A percentile compares a stretch with the other conserved stretches of the same genome.
Conservation (phyloP, 2,329 filamentous ascomycete genomes). For the Penicillium sp. region DNA sequence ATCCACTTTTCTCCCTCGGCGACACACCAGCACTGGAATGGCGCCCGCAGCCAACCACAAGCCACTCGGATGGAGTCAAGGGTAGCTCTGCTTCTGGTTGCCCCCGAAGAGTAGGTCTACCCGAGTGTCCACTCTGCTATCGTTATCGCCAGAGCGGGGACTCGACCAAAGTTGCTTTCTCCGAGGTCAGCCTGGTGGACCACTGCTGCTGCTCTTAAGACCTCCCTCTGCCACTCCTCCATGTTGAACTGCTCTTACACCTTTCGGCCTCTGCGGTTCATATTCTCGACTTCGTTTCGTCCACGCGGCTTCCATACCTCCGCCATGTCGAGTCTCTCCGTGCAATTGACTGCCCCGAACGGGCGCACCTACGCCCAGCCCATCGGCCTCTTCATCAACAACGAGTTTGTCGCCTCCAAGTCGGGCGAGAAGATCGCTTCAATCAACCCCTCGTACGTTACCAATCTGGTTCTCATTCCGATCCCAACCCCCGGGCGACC, state of each 20-base stretch:
- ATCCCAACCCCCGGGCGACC: background rate
- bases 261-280: slow-evolving; percentile 13
- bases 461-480: background rate
- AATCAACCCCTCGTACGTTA: slow-evolving; percentile 66
- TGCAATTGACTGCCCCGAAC: slow-evolving; percentile 74
- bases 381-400: slow-evolving; percentile 81
- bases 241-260: slow-evolving; percentile 16
- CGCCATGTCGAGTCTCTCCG: slow-evolving; percentile 43
- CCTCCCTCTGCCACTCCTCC: background rate
- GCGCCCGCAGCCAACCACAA: slow-evolving; percentile 16
- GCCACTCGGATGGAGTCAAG: background rate
- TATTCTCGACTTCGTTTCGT: slow-evolving; percentile 14
- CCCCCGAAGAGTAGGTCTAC: slow-evolving; percentile 39
- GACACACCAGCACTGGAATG: too few relatives aligned
- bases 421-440: slow-evolving; percentile 67
- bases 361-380: slow-evolving; percentile 73
- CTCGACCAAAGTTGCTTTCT: background rate
- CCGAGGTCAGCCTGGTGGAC: background rate
- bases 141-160: slow-evolving; percentile 25
- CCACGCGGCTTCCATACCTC: slow-evolving; percentile 32
- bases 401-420: slow-evolving; percentile 73
- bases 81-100: slow-evolving; percentile 13
- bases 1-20: background rate
- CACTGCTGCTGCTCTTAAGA: slow-evolving; percentile 7
- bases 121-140: slow-evolving; percentile 30